Percentiles rank a stretch among this genome's conserved stretches.
Evolutionary conservation across 2,329 filamentous ascomycete genomes (phyloP).

Genomic region (Orbilia brochopaga): DNA sequence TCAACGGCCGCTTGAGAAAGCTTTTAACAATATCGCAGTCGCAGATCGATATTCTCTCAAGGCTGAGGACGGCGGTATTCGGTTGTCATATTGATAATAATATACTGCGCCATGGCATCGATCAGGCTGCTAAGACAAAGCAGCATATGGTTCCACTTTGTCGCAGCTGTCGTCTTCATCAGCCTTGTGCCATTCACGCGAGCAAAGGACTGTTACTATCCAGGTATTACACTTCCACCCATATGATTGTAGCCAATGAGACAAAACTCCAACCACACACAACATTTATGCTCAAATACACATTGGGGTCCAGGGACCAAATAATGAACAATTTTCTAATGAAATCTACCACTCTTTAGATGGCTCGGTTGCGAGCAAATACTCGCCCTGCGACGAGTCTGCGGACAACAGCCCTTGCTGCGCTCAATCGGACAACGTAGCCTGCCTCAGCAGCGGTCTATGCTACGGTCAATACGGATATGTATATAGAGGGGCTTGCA

Average conservation of each 20-base stretch:
- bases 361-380: constrained; percentile 6
- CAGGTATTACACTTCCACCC: constrained; percentile 7
- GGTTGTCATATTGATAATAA: too few relatives aligned
- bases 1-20: background rate
- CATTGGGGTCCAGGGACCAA: background rate
- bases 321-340: background rate
- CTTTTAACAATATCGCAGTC: too few relatives aligned
- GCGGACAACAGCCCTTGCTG: constrained; percentile 34
- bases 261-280: background rate
- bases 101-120: too few relatives aligned
- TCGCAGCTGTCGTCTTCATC: background rate
- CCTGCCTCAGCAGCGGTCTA: constrained; percentile 31
- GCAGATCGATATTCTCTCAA: too few relatives aligned
- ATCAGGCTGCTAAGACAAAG: too few relatives aligned
- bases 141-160: background rate
- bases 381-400: constrained; percentile 11
- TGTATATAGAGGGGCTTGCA: constrained; percentile 40
- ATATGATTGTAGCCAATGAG: background rate
- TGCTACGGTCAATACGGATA: constrained; percentile 35
- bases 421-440: constrained; percentile 23
- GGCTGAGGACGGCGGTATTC: too few relatives aligned
- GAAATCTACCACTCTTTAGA: constrained; percentile 2
- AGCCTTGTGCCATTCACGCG: constrained; percentile 10
- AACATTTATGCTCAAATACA: background rate
- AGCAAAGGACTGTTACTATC: constrained; percentile 24